Conservation (phyloP, 1,139 yeast genomes). For the Spathaspora sp. region DNA sequence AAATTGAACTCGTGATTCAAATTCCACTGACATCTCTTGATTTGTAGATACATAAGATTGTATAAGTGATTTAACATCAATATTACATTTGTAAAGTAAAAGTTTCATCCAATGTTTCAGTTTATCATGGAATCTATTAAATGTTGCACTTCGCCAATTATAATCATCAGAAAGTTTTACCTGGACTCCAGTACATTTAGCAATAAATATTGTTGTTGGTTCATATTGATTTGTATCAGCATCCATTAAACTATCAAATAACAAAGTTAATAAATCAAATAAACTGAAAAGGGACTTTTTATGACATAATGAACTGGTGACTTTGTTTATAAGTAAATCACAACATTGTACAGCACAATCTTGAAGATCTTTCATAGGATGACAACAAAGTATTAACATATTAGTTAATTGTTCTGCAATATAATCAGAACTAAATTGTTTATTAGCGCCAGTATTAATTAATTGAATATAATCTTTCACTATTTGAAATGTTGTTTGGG, state of each 20-base stretch:
- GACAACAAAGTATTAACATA: constrained; percentile 72
- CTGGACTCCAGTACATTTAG: constrained; percentile 57
- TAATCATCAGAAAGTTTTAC: constrained; percentile 77
- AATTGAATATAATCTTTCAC: constrained; percentile 55
- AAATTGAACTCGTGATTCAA: constrained; percentile 49
- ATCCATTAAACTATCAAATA: constrained; percentile 80
- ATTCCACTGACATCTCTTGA: constrained; percentile 27
- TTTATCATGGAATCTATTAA: constrained; percentile 56
- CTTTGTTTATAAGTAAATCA: constrained; percentile 59
- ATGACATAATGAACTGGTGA: constrained; percentile 85
- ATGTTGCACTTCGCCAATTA: constrained; percentile 70
- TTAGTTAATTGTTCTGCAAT: constrained; percentile 73
- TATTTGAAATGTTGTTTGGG: constrained; percentile 61
- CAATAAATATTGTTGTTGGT: constrained; percentile 68
- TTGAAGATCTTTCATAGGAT: constrained; percentile 73
- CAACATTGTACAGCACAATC: constrained; percentile 80
- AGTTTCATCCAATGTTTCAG: constrained; percentile 67
- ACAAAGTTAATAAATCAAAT: constrained; percentile 73
- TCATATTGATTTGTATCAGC: constrained; percentile 79
- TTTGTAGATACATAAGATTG: constrained; percentile 64
- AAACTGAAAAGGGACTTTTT: constrained; percentile 71
- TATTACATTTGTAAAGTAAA: constrained; percentile 56
- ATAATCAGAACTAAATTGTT: constrained; percentile 53
- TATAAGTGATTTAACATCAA: constrained; percentile 75
- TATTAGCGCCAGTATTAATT: constrained; percentile 46